phyloP scores from a whole-genome alignment of 768 basidiomycete genomes.

The Boletus sensibilis region DNA sequence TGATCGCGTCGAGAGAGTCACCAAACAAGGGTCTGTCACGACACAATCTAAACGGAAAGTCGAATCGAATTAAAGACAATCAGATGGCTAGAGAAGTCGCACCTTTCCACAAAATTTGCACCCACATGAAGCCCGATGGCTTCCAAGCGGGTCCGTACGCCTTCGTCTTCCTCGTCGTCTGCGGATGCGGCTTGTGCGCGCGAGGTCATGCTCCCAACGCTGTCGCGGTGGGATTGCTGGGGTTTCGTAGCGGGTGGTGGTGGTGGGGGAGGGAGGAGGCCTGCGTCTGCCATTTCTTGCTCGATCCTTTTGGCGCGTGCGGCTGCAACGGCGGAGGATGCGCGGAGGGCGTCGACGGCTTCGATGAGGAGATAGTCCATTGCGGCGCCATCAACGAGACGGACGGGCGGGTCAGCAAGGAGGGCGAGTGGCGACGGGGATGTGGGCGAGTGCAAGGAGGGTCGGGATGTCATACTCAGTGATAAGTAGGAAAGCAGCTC shows the following conservation, averaged over 20 bases:
- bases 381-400: slow-evolving; percentile 61
- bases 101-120: slow-evolving; percentile 85
- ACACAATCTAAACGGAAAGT: slow-evolving; percentile 53
- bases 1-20: slow-evolving; percentile 87
- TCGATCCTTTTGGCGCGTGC: slow-evolving; percentile 67
- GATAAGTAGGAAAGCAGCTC: too few relatives aligned
- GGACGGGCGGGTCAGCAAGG: slow-evolving; percentile 62
- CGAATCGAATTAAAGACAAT: neutral
- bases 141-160: slow-evolving; percentile 66
- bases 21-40: slow-evolving; percentile 71
- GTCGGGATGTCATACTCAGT: slow-evolving; percentile 6
- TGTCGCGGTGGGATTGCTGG: slow-evolving; percentile 34
- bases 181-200: slow-evolving; percentile 7
- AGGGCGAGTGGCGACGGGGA: slow-evolving; percentile 36
- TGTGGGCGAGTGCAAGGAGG: slow-evolving; percentile 25
- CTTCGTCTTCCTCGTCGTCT: slow-evolving; percentile 73
- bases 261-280: slow-evolving; percentile 57
- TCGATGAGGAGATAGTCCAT: slow-evolving; percentile 90
- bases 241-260: slow-evolving; percentile 42
- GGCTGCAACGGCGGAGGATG: slow-evolving; percentile 71
- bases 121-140: slow-evolving; percentile 86
- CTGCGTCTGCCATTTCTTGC: slow-evolving; percentile 76
- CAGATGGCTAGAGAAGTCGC: neutral
- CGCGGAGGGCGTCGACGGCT: slow-evolving; percentile 68
- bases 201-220: slow-evolving; percentile 30